Evolutionary conservation across 2,329 filamentous ascomycete genomes (phyloP), one percentile per base, ranked within the genome.

Genomic region (Parafenestella ontariensis): DNA sequence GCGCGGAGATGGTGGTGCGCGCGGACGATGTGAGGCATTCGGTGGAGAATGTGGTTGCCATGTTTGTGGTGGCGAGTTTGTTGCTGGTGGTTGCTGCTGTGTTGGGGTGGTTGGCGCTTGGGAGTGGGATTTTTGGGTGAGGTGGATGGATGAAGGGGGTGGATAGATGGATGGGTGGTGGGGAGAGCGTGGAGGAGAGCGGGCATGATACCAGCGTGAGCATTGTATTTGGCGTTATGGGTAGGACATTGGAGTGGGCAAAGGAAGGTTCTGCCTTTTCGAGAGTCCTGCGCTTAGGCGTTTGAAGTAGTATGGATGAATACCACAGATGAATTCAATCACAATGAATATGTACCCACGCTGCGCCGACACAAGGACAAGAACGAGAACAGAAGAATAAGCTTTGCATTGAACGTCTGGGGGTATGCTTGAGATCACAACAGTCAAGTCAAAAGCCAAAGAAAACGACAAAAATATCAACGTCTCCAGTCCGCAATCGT

Each of bases 1-100:
- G 59, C 8, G 28, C 46, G 5, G 63, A 54, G 11, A 24, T 56
- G 2, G 66, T 23, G 2, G 66, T 23, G 7, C 31, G 50, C 11
- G 40, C 46, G 9, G 65, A 71, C 37, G 67, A 72, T 46, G 59
- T 69, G 24, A 56, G 67, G 46, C 61, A 68, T 39, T 52, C 49
- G 7, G 61, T 72, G 2, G 68, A 70, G 56, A 49, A 55, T 17
- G 54, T 68, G 11, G 64, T 70, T 10, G 67, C 69, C 24, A 65
- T 60, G 46, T 58, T 71, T 24, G 55, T 69, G 3, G 65, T 68
- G 17, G 58, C 59, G 11, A 46, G 59, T 24, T 11, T 69, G 48
- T 31, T 71, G 49, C 36, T 71, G 46, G 21, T 65, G 1, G 46
- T 70, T n/a, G 59, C 57, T 17, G 62, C 51, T 11, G 26, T 69